Conservation (phyloP, 768 basidiomycete species). For the Calocybe gangraenosa region DNA sequence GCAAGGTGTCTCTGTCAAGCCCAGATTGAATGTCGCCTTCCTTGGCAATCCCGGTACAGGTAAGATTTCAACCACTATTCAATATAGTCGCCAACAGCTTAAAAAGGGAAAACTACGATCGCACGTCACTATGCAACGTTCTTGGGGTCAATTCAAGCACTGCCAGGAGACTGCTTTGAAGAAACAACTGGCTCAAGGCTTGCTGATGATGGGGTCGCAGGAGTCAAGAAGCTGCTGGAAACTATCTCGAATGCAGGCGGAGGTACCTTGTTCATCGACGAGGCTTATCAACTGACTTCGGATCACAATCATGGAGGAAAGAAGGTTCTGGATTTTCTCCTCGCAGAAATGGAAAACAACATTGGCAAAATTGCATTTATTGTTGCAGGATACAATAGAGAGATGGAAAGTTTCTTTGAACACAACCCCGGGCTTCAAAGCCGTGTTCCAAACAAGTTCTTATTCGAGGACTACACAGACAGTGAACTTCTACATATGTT, state of each 20-base stretch:
- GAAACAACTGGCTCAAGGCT: constrained; percentile 64
- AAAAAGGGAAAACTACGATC: constrained; percentile 64
- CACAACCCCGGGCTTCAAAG: constrained; percentile 68
- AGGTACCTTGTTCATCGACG: constrained; percentile 66
- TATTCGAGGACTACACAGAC: constrained; percentile 61
- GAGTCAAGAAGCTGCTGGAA: constrained; percentile 46
- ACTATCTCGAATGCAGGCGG: constrained; percentile 48
- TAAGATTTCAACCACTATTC: constrained; percentile 18
- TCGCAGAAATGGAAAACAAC: constrained; percentile 74
- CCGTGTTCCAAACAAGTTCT: constrained; percentile 59
- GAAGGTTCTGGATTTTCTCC: constrained; percentile 63
- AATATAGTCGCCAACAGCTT: neutral
- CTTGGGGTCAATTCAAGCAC: constrained; percentile 46
- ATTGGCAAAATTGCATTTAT: constrained; percentile 64
- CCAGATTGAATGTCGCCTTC: constrained; percentile 55
- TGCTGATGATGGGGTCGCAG: constrained; percentile 52
- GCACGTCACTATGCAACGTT: constrained; percentile 63
- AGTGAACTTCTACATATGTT: constrained; percentile 54
- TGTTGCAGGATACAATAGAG: constrained; percentile 63
- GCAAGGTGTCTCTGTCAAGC: constrained; percentile 46
- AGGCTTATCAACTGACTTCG: constrained; percentile 62
- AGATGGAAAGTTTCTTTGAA: constrained; percentile 78
- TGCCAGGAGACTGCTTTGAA: constrained; percentile 49
- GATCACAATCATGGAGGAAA: constrained; percentile 44
- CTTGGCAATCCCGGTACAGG: constrained; percentile 77